These are phyloP conservation scores for Phialocephala subalpina DNA, from an alignment of 2,329 filamentous ascomycete genomes.

Conservation along the genomic window DNA sequence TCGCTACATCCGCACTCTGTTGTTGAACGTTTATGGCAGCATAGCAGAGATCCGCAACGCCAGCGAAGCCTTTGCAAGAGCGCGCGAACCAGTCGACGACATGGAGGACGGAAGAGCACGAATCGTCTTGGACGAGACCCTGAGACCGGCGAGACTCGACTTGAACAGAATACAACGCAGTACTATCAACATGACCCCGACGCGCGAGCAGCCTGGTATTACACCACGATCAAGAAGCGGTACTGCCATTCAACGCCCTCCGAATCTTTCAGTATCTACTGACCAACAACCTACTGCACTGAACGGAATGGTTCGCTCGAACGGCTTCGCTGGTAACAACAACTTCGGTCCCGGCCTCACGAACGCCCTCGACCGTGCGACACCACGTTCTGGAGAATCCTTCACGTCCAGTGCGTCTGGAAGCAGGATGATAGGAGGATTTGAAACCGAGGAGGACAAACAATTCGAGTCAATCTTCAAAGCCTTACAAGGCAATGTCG, in stretches of 20 bases:
- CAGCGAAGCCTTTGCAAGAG: constrained; percentile 26
- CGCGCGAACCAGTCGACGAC: not conserved
- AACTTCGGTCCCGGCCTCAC: too few relatives aligned
- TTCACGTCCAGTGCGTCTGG: constrained; percentile 63
- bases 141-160: not conserved
- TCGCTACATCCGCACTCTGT: constrained; percentile 70
- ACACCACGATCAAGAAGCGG: constrained; percentile 43
- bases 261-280: constrained; percentile 60
- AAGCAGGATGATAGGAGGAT: constrained; percentile 48
- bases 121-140: not conserved
- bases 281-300: constrained; percentile 59
- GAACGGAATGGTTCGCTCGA: constrained; percentile 59
- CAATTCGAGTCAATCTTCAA: constrained; percentile 85
- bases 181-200: constrained; percentile 63
- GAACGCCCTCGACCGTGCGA: constrained; percentile 49
- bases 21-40: constrained; percentile 71
- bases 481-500: constrained; percentile 76
- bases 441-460: constrained; percentile 78
- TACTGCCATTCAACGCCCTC: constrained; percentile 43
- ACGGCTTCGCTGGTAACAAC: constrained; percentile 48
- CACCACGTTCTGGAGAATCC: constrained; percentile 83
- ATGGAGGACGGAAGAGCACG: not conserved
- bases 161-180: constrained; percentile 49
- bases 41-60: constrained; percentile 67
- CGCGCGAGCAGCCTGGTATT: constrained; percentile 54